Evolutionary conservation across 345 rosid genomes (phyloP).

Genomic region (Eucalyptus sideroxylon): DNA sequence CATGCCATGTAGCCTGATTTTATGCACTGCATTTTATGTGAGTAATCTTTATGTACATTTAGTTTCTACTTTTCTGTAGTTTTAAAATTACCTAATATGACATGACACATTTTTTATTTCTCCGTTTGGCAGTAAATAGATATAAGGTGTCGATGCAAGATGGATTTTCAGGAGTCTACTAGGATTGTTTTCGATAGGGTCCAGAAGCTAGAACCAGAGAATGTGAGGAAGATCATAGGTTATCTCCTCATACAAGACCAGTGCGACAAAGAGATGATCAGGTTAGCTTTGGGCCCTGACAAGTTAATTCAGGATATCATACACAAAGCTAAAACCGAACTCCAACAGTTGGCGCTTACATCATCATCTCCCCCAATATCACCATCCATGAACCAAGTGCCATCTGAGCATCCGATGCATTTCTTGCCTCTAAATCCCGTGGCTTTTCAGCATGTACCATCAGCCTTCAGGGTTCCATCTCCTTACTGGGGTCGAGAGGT

Average conservation of each 20-base stretch:
- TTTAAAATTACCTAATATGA: neutral
- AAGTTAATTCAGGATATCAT: conserved; percentile 23
- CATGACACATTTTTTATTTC: neutral
- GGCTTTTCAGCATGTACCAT: neutral
- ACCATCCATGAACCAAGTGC: conserved; percentile 10
- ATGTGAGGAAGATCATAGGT: conserved; percentile 35
- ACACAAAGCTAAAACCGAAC: conserved; percentile 26
- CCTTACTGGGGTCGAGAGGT: conserved; percentile 1
- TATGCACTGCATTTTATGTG: neutral
- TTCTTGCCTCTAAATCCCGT: conserved; percentile 3
- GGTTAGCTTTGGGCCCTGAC: conserved; percentile 34
- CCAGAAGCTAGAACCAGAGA: conserved; percentile 40
- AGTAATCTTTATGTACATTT: neutral
- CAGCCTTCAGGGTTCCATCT: neutral
- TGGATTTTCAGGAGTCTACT: conserved; percentile 40
- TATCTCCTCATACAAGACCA: conserved; percentile 28
- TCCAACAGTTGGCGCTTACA: conserved; percentile 15
- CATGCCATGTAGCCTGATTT: neutral
- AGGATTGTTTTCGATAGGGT: conserved; percentile 28
- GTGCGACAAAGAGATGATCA: conserved; percentile 31
- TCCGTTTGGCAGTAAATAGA: conserved; percentile 1
- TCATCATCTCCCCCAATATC: conserved; percentile 12
- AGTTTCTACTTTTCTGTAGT: neutral
- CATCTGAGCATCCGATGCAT: conserved; percentile 3
- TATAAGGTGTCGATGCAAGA: neutral